Base-by-base conservation (phyloP, 2,329 filamentous ascomycete genomes). In the Apiospora rasikravindrae region DNA sequence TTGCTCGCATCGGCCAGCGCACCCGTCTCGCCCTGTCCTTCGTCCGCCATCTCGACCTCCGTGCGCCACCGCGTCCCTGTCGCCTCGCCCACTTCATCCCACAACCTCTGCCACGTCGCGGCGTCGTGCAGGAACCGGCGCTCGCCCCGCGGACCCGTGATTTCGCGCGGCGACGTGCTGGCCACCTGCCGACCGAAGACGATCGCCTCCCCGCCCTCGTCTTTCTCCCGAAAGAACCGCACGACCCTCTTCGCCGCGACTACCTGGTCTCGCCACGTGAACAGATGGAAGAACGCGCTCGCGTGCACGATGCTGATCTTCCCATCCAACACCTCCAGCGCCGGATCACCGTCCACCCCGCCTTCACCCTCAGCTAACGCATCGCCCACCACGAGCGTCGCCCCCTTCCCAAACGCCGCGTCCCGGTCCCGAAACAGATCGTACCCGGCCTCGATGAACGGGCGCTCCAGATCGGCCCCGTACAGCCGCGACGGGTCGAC, bases 51-150 rank as follows among this genome's bases (percentile, higher is more conserved):
- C 72, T 86, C 82, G 68, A 86, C 74, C 69, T 85, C 81, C 1
- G 87, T 85, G 69, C 81, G 79, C 88, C 88, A 89, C 53, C 76
- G 77, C 1, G 87, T 89, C 37, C 81, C 82, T 0, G 88, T 89
- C 70, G 85, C 77, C 45, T 73, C 74, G 13, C 87, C 87, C 33
- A 89, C 83, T 73, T 88, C 85, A 70, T 88, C 82, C 88, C 88
- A 90, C 33, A 90, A 79, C 51, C 77, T 77, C 75, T 86, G 85
- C 79, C 89, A 90, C 71, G 84, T 88, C 11, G 79, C 77, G 42
- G 83, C 81, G 73, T 88, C 83, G 76, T 89, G 88, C 1, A 88
- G 78, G 74, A 84, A 89, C 10, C 81, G 79, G n/a, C 22, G 71
- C 71, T 22, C 76, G 73, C 16, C 80, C 83, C 49, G 87, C 87